Conservation (phyloP, 108 stramenopile species). For the Tribonema minus region DNA sequence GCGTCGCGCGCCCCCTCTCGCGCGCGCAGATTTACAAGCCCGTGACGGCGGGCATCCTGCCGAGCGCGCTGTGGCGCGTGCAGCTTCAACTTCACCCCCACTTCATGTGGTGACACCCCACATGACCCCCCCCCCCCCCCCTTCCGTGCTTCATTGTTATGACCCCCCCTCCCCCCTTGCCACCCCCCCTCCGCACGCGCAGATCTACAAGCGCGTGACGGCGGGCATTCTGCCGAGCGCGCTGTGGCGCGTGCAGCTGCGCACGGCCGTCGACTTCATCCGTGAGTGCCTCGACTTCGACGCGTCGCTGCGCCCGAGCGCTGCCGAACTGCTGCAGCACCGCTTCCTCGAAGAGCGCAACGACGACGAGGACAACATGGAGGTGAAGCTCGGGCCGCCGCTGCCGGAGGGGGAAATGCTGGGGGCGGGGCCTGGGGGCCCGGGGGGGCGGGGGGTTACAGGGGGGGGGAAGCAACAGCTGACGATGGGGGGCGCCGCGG, state of each 20-base stretch:
- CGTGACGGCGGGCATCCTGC: constrained; percentile 76
- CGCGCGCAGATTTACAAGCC: constrained; percentile 91
- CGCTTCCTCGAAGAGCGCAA: constrained; percentile 19
- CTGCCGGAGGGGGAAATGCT: background rate
- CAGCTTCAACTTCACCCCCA: no score
- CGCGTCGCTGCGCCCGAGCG: constrained; percentile 52
- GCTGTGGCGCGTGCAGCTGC: constrained; percentile 67
- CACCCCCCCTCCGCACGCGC: no score
- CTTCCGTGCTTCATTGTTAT: no score
- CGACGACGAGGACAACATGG: constrained; percentile 9
- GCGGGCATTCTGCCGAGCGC: constrained; percentile 75
- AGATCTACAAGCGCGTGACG: constrained; percentile 90
- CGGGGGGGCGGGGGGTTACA: no score
- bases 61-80: constrained; percentile 70
- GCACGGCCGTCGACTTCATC: constrained; percentile 78
- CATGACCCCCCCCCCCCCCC: no score
- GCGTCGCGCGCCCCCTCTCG: no score
- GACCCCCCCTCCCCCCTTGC: background rate
- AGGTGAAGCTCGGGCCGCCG: background rate
- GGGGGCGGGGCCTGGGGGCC: no score
- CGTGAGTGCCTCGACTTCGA: constrained; percentile 71
- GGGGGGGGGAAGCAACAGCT: no score
- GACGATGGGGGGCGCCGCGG: background rate
- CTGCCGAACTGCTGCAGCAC: constrained; percentile 24
- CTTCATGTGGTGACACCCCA: no score